Evolutionary conservation across 2,329 filamentous ascomycete genomes (phyloP), one percentile per base, ranked within the genome.

Genomic region (Aspergillus aculeatus): DNA sequence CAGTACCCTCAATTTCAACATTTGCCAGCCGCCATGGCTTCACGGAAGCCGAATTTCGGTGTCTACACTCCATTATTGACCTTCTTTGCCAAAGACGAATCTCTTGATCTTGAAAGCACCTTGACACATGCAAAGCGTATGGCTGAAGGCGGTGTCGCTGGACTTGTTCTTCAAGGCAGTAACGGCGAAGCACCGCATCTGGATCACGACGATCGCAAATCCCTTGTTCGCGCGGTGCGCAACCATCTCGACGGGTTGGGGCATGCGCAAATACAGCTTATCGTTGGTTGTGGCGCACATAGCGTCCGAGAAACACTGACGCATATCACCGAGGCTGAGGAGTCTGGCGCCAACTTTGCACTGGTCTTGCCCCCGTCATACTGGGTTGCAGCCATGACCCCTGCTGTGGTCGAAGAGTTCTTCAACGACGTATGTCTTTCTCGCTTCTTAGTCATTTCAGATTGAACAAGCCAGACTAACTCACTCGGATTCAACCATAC

Each of bases 151-250:
- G 88, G 88, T 64, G 84, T 90, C 48, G 82, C 85, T 16, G 88
- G 88, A 19, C 81, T 91, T 50, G 85, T 87, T 50, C 89, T 86
- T 2, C 88, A 90, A 71, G 89, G 88, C 35, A 89, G 86, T 66
- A 91, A 91, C 69, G 89, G 89, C 68, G 89, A 91, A 76, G 88
- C 89, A 12, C 87, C 89, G 21, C 87, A 90, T 69, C 82, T 91
- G 50, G 84, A 84, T n/a, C 86, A 87, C 69, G 75, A 79, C 19
- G 89, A 91, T 75, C 84, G 87, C 51, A 78, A 81, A 49, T 41
- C 38, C 5, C 21, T 55, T 10, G 41, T 48, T 10, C 53, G 53
- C 53, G 53, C 38, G 38, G 47, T 48, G 26, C 53, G 53, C 24
- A 14, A 19, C 2, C 38, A 47, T 47, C 53, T 55, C 41, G 21